Evolutionary conservation across 2,329 filamentous ascomycete species (phyloP).

Genomic region (Paracoccidioides lutzii): DNA sequence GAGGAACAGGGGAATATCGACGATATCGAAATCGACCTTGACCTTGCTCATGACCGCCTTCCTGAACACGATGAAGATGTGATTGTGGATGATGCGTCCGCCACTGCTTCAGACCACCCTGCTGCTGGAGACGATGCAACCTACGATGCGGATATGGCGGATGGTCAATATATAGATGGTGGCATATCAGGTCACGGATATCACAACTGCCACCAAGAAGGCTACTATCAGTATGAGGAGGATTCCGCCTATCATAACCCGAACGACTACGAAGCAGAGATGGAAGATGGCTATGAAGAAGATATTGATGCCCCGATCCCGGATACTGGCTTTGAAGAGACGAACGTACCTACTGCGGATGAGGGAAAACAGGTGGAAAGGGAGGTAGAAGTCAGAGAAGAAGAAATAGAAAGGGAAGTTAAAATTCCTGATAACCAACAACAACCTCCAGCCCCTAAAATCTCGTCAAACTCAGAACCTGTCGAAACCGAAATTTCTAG

Average conservation of each 20-base stretch:
- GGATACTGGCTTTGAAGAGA: not conserved
- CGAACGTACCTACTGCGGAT: slow-evolving; percentile 6
- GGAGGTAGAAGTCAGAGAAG: not conserved
- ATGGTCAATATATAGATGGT: slow-evolving; percentile 25
- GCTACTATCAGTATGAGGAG: slow-evolving; percentile 19
- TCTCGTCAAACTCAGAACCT: not conserved
- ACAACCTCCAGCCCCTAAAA: slow-evolving; percentile 10
- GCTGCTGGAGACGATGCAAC: slow-evolving; percentile 19
- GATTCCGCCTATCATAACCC: slow-evolving; percentile 3
- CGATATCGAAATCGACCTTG: slow-evolving; percentile 49
- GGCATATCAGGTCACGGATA: slow-evolving; percentile 12
- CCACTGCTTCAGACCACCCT: slow-evolving; percentile 26
- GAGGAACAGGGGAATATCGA: slow-evolving; percentile 32
- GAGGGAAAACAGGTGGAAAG: not conserved
- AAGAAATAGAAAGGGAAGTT: not conserved
- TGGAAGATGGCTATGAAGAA: slow-evolving; percentile 29
- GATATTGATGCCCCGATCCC: slow-evolving; percentile 21
- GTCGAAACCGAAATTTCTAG: slow-evolving; percentile 5
- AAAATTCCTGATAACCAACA: not conserved
- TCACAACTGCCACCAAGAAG: slow-evolving; percentile 16
- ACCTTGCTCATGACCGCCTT: slow-evolving; percentile 27
- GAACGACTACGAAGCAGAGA: slow-evolving; percentile 24
- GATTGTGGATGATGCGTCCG: slow-evolving; percentile 40
- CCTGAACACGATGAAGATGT: slow-evolving; percentile 43
- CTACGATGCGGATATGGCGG: slow-evolving; percentile 36